A percentile compares a stretch with the other conserved stretches of the same genome.
phyloP scores from a whole-genome alignment of 2,329 filamentous ascomycete species.

The Tolypocladium paradoxum region DNA sequence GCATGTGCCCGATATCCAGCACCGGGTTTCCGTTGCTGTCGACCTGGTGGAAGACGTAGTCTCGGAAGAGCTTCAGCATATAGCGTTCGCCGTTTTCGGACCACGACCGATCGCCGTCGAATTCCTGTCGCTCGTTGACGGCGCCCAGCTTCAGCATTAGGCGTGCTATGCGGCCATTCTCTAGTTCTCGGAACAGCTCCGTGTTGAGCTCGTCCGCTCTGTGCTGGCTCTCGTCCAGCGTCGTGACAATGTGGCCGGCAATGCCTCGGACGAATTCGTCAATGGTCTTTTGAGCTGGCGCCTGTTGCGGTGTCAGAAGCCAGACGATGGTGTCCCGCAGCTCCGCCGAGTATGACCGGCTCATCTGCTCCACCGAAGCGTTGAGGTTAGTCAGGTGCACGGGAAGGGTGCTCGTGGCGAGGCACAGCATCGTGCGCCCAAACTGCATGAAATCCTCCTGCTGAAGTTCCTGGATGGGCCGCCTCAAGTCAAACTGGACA shows the following conservation, averaged over 20 bases:
- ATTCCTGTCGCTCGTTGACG: slow-evolving; percentile 83
- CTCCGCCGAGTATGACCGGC: slow-evolving; percentile 64
- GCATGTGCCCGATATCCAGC: slow-evolving; percentile 77
- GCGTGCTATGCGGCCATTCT: slow-evolving; percentile 78
- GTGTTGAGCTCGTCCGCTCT: slow-evolving; percentile 63
- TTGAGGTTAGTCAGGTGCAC: slow-evolving; percentile 48
- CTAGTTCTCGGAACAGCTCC: slow-evolving; percentile 68
- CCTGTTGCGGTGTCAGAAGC: slow-evolving; percentile 59
- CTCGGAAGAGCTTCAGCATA: slow-evolving; percentile 86
- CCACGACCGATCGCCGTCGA: slow-evolving; percentile 68
- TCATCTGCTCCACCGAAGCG: slow-evolving; percentile 65
- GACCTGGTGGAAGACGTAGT: slow-evolving; percentile 96
- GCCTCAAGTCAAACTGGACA: slow-evolving; percentile 64
- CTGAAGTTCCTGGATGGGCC: slow-evolving; percentile 65
- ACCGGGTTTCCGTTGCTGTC: slow-evolving; percentile 75
- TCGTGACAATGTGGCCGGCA: slow-evolving; percentile 61
- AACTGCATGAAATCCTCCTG: slow-evolving; percentile 80
- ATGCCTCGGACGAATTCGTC: slow-evolving; percentile 73
- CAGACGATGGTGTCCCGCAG: slow-evolving; percentile 72
- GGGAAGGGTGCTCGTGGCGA: slow-evolving; percentile 59
- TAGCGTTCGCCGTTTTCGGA: slow-evolving; percentile 89
- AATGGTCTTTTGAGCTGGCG: slow-evolving; percentile 54
- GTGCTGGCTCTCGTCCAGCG: slow-evolving; percentile 71
- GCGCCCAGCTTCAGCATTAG: slow-evolving; percentile 72
- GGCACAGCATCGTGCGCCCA: slow-evolving; percentile 70